phyloP scores from a whole-genome alignment of 2,329 filamentous ascomycete genomes.

The Xylariaceae sp. region DNA sequence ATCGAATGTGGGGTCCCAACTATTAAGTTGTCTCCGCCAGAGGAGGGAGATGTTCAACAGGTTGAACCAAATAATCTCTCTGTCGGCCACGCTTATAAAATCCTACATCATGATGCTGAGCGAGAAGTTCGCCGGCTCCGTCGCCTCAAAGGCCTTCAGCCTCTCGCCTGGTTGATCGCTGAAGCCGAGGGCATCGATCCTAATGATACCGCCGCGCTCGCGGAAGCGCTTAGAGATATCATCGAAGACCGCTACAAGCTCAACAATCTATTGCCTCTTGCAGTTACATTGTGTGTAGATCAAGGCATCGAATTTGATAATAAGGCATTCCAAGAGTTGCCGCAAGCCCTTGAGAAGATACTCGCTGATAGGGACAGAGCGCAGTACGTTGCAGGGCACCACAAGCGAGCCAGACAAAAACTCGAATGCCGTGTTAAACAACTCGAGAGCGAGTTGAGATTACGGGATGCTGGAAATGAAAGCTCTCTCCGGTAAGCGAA shows the following conservation, averaged over 20 bases:
- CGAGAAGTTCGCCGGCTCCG: background rate
- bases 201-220: slow-evolving; percentile 12
- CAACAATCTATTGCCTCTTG: slow-evolving; percentile 28
- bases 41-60: slow-evolving; percentile 4
- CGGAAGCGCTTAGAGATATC: slow-evolving; percentile 23
- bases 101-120: background rate
- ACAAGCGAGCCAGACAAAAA: slow-evolving; percentile 1
- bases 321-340: background rate
- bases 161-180: slow-evolving; percentile 29
- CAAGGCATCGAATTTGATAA: slow-evolving; percentile 17
- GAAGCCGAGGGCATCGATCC: slow-evolving; percentile 26
- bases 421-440: background rate
- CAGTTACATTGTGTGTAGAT: slow-evolving; percentile 30
- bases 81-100: background rate
- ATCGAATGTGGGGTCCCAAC: slow-evolving; percentile 7
- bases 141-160: slow-evolving; percentile 10
- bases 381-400: background rate
- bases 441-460: slow-evolving; percentile 1
- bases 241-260: slow-evolving; percentile 30
- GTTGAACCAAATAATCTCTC: background rate
- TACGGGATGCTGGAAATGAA: background rate
- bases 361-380: slow-evolving; percentile 11
- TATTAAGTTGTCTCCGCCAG: slow-evolving; percentile 21
- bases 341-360: slow-evolving; percentile 1
- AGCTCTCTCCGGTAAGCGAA: background rate